Conservation (phyloP, 805 yeast species). For the Starmerella apicola region DNA sequence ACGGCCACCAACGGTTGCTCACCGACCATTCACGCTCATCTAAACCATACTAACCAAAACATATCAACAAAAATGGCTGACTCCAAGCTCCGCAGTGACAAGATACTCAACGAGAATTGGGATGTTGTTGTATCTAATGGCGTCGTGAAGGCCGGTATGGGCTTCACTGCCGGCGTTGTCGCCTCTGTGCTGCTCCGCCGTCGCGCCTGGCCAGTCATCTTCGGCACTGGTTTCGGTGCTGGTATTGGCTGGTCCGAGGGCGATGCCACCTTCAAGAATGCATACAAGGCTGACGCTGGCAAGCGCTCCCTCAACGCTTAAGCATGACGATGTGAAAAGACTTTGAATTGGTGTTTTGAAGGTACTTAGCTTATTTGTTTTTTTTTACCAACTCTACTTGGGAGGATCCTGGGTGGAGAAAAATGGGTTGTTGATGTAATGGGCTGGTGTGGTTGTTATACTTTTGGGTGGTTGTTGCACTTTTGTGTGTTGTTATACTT, state of each 20-base stretch:
- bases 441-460: too few species aligned
- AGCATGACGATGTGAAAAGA: too few species aligned
- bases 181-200: slow-evolving; percentile 86
- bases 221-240: slow-evolving; percentile 92
- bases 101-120: slow-evolving; percentile 41
- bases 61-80: slow-evolving; percentile 10
- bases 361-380: too few species aligned
- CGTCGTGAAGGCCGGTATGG: slow-evolving; percentile 87
- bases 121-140: slow-evolving; percentile 92
- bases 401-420: too few species aligned
- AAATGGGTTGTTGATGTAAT: too few species aligned
- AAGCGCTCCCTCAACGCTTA: slow-evolving; percentile 16
- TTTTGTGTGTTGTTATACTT: too few species aligned
- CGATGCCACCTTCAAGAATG: slow-evolving; percentile 68
- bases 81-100: slow-evolving; percentile 20
- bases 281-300: slow-evolving; percentile 13
- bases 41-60: too few species aligned
- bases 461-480: too few species aligned
- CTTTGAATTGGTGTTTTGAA: too few species aligned
- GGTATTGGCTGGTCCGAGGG: slow-evolving; percentile 99
- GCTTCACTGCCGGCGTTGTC: slow-evolving; percentile 92
- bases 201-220: slow-evolving; percentile 95
- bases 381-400: too few species aligned
- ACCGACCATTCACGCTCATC: too few species aligned
- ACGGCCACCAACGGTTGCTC: too few species aligned